Base-by-base conservation (phyloP, 345 rosid genomes). In the Brassica nigra region DNA sequence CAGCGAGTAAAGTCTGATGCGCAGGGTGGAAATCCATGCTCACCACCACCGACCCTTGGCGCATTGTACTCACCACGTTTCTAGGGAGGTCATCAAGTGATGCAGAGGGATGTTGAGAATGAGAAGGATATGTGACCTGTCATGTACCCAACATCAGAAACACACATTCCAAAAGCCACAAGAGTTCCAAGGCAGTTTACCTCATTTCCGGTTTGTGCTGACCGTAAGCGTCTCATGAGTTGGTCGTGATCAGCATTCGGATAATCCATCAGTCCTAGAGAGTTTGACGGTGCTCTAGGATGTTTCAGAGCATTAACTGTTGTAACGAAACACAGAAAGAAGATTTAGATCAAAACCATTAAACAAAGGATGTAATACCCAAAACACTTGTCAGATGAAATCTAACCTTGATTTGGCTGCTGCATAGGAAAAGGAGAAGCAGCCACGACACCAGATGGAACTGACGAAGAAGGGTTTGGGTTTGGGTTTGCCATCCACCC, bases 21-120 rank as follows among this genome's bases (percentile, higher is more conserved):
- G 84, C 80, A 83, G 99, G 97, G 84, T 89, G 96, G 73, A 95
- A 95, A 84, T 95, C 99, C 98, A 95, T 87, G 99, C 98, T 95
- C 69, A 71, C 83, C 75, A 93, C 94, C 64, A 79, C 47, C 55
- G 98, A 89, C 31, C 97, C 98, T 82, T 88, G 97, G 83, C 88
- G 92, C 80, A 90, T 74, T 33, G 90, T 79, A 55, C 89, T 78
- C 84, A 87, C 99, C n/a, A 91, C 93, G 1, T 86, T 90, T 81
- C 90, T 87, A 52, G 99, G 99, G 71, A 95, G 91, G 86, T 95
- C 97, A 78, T 95, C 97, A 70, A 76, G 87, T 73, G 97, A 90
- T 82, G 85, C 82, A 73, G 86, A 77, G 10, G 93, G 92, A 72
- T 59, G 80, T 72, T 70, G 80, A 84, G 89, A 66, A 79, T 86